Percentiles rank a stretch among this genome's conserved stretches.
Evolutionary conservation across 345 rosid species (phyloP).

Genomic region (Linum trigynum): DNA sequence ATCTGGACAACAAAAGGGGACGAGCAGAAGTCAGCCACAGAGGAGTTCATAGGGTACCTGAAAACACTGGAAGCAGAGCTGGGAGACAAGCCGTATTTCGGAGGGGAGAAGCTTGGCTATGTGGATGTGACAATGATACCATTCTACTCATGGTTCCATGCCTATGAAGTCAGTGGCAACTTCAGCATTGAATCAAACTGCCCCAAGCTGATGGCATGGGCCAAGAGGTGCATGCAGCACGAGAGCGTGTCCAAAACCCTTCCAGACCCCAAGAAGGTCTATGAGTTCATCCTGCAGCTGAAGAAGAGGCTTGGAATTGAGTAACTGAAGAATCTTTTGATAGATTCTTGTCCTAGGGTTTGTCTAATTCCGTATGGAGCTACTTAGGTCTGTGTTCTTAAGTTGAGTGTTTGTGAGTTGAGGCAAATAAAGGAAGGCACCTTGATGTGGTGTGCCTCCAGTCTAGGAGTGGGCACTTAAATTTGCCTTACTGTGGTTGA

Average conservation of each 20-base stretch:
- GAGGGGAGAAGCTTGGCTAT: constrained; percentile 12
- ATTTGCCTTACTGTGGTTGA: too few relatives aligned
- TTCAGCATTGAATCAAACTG: constrained; percentile 4
- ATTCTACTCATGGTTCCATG: constrained; percentile 2
- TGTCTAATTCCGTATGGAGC: too few relatives aligned
- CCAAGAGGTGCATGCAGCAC: constrained; percentile 14
- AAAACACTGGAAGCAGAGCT: constrained; percentile 10
- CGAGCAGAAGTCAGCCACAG: background rate
- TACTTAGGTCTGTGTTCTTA: background rate
- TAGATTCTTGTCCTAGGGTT: background rate
- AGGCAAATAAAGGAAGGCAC: too few relatives aligned
- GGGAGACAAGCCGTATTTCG: constrained; percentile 1
- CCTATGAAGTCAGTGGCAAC: constrained; percentile 6
- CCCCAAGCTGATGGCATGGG: constrained; percentile 14
- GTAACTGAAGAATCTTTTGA: background rate
- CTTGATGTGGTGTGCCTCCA: too few relatives aligned
- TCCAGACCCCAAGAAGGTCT: background rate
- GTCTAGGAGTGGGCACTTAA: too few relatives aligned
- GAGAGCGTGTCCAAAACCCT: constrained; percentile 4
- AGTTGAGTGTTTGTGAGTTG: background rate
- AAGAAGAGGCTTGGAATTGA: background rate
- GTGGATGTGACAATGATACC: constrained; percentile 14
- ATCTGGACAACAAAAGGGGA: constrained; percentile 7
- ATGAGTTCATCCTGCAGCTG: background rate
- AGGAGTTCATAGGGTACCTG: constrained; percentile 7